Evolutionary conservation across 75 land plant genomes (phyloP).

Genomic region (Picea sitchensis): DNA sequence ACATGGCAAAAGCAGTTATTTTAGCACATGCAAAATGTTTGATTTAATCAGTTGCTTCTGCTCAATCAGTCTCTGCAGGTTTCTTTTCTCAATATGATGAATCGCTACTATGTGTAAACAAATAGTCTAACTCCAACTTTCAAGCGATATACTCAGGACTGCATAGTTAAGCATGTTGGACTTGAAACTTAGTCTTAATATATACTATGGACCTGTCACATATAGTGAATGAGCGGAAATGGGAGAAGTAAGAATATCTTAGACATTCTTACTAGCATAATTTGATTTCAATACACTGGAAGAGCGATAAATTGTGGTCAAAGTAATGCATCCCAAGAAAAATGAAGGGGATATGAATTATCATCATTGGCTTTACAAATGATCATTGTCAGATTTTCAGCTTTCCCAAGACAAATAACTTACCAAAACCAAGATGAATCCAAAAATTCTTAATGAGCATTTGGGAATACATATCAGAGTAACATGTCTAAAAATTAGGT

Average conservation of each 20-base stretch:
- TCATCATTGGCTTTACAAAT: no score
- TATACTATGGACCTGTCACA: no score
- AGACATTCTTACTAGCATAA: not conserved
- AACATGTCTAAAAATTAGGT: no score
- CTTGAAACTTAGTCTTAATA: no score
- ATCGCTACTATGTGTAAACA: not conserved
- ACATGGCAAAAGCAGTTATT: not conserved
- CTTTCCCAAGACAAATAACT: not conserved
- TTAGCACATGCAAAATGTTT: not conserved
- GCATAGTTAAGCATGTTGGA: no score
- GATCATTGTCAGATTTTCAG: no score
- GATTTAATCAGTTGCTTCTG: not conserved
- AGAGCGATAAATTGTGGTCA: no score
- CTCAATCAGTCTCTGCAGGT: not conserved
- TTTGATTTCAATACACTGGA: not conserved
- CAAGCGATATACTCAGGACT: no score
- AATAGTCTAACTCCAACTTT: no score
- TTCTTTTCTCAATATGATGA: not conserved
- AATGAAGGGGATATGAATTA: not conserved
- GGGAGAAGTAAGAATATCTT: not conserved
- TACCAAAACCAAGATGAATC: not conserved
- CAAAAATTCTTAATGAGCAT: not conserved
- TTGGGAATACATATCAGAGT: no score
- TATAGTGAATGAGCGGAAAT: not conserved
- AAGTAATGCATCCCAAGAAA: no score